Percentiles rank a stretch among this genome's conserved stretches.
phyloP scores from a whole-genome alignment of 1,284 basidiomycete genomes.

The Ustilago bromivora region DNA sequence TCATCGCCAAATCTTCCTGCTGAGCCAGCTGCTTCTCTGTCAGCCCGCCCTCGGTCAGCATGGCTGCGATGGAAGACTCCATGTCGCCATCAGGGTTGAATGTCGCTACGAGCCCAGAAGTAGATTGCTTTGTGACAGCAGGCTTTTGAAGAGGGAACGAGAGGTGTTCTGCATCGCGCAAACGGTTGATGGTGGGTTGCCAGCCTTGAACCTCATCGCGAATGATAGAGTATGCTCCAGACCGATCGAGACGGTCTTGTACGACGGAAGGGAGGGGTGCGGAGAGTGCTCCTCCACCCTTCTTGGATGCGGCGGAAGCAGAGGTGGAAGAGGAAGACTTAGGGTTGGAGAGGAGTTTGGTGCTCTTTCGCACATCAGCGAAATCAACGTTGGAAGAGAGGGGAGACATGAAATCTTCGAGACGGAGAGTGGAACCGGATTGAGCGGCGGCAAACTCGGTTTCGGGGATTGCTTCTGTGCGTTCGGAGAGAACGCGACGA shows the following conservation, averaged over 20 bases:
- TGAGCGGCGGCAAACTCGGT: constrained; percentile 70
- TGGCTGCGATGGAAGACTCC: constrained; percentile 61
- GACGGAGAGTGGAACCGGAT: constrained; percentile 47
- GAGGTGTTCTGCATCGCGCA: constrained; percentile 83
- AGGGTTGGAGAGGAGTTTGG: constrained; percentile 45
- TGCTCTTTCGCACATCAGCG: constrained; percentile 50
- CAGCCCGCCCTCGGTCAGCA: constrained; percentile 68
- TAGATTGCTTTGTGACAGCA: constrained; percentile 73
- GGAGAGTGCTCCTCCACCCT: constrained; percentile 76
- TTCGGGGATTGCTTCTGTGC: constrained; percentile 80
- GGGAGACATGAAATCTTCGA: constrained; percentile 82
- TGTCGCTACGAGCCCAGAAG: constrained; percentile 81
- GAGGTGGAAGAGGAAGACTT: constrained; percentile 56
- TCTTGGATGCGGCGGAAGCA: constrained; percentile 74
- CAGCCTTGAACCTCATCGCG: constrained; percentile 93
- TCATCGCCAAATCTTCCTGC: constrained; percentile 84
- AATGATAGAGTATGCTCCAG: constrained; percentile 93
- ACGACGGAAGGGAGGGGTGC: constrained; percentile 87
- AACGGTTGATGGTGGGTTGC: constrained; percentile 80
- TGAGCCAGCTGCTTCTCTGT: constrained; percentile 78
- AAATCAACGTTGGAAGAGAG: constrained; percentile 70
- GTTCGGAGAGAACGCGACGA: constrained; percentile 76
- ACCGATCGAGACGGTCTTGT: constrained; percentile 89
- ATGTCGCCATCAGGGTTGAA: constrained; percentile 66
- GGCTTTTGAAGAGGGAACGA: constrained; percentile 85